phyloP scores from a whole-genome alignment of 2,329 filamentous ascomycete genomes.

The Neurospora crassa region DNA sequence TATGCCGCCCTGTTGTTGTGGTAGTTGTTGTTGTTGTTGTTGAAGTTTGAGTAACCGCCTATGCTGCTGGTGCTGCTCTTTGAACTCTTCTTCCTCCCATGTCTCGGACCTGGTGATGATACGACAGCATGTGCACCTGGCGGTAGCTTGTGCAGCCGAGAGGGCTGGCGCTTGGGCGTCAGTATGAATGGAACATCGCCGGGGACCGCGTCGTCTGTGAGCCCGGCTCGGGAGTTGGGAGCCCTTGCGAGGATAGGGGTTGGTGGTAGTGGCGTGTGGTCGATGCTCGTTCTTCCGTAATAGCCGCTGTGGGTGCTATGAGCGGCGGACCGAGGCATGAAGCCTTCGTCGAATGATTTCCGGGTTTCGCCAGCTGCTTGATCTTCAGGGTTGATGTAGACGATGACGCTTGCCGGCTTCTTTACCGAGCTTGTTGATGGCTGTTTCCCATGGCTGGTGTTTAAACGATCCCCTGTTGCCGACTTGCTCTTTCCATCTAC shows the following conservation, averaged over 20 bases:
- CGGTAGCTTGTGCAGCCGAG: constrained; percentile 42
- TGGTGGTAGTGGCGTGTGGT: constrained; percentile 28
- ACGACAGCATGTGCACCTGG: constrained; percentile 18
- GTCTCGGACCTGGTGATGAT: constrained; percentile 9
- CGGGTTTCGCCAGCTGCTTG: constrained; percentile 17
- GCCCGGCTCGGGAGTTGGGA: constrained; percentile 51
- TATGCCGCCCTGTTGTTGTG: neutral
- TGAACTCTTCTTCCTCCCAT: constrained; percentile 35
- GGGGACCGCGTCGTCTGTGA: constrained; percentile 52
- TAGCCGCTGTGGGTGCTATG: constrained; percentile 6
- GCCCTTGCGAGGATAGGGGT: constrained; percentile 47
- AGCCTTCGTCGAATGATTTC: constrained; percentile 21
- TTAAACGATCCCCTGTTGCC: constrained; percentile 23
- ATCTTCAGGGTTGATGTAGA: constrained; percentile 30
- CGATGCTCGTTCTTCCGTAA: constrained; percentile 21
- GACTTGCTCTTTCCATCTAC: constrained; percentile 10
- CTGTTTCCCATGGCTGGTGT: constrained; percentile 24
- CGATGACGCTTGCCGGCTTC: constrained; percentile 44
- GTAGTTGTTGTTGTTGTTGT: neutral
- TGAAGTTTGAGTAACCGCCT: constrained; percentile 21
- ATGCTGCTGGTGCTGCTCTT: constrained; percentile 36
- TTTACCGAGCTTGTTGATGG: constrained; percentile 27
- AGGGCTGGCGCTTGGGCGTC: constrained; percentile 41
- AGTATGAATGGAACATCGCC: constrained; percentile 51
- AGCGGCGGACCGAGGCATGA: constrained; percentile 10